Base-by-base conservation (phyloP, 1,284 basidiomycete species). In the Vanrija pseudolonga region DNA sequence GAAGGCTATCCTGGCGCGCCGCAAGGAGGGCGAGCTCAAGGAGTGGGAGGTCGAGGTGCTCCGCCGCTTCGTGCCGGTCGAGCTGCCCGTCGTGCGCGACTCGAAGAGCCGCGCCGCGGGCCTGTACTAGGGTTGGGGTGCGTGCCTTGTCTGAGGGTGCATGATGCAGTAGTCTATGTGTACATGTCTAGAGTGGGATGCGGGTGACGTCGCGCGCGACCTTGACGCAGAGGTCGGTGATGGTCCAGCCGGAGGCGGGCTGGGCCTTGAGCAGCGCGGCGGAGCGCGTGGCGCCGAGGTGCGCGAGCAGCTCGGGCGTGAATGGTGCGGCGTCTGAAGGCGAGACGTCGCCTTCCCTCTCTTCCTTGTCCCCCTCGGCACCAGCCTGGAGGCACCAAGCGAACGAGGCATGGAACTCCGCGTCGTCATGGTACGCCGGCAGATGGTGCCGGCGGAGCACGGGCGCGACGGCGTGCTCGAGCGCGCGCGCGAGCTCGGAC, bases 1-100 rank as follows among this genome's bases (percentile, higher is more conserved):
- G n/a, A 55, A 56, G 55, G 84, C 84, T 61, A 81, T 90, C 20
- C 76, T 87, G 50, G 78, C 82, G 50, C 80, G 78, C 53, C 55
- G 62, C 22, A 47, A 60, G 41, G 51, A 45, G 12, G 58, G 62
- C 38, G 57, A 56, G 18, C 61, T 67, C 47, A 65, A 63, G 53
- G 72, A 75, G 52, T 76, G 75, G 75, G 75, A 76, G 57, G 45
- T 48, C n/a, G 72, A 72, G 59, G 59, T 76, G 48, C 51, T 71
- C 41, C 65, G 63, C 45, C 53, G 68, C 38, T 76, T 76, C 59
- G 61, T 64, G 15, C 47, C 63, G 11, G 73, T 73, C 3, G 61
- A 63, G 17, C 57, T 69, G 32, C 68, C 71, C 9, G 47, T 64
- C 3, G 51, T 61, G 3, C 53, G 53, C 19, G 56, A 61, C 49